Evolutionary conservation across 805 yeast species (phyloP).

Genomic region (Starmerella bombi): DNA sequence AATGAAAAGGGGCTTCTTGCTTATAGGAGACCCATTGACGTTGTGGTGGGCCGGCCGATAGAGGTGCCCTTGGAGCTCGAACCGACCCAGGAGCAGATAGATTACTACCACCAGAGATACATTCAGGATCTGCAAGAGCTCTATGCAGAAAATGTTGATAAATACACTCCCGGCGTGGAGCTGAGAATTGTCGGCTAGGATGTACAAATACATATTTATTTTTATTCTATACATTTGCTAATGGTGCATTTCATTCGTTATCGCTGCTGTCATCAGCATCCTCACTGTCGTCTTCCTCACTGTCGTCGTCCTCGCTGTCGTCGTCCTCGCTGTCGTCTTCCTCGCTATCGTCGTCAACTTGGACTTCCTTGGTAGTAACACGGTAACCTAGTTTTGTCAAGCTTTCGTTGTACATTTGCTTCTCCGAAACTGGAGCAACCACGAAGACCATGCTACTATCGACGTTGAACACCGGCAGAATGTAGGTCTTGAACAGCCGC

Average conservation of each 20-base stretch:
- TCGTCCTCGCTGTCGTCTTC: conserved; percentile 2
- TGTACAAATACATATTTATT: neutral
- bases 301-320: neutral
- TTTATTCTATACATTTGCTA: neutral
- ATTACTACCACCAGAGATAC: conserved; percentile 57
- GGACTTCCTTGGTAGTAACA: conserved; percentile 44
- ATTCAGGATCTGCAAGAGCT: conserved; percentile 47
- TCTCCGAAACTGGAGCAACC: conserved; percentile 59
- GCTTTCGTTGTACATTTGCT: conserved; percentile 34
- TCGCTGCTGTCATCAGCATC: neutral
- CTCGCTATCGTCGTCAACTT: conserved; percentile 19
- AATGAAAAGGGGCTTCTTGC: conserved; percentile 86
- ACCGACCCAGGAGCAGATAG: conserved; percentile 12
- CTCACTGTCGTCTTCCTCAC: neutral
- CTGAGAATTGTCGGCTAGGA: conserved; percentile 15
- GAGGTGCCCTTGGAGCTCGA: conserved; percentile 21
- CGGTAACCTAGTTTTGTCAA: conserved; percentile 46
- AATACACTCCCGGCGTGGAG: conserved; percentile 17
- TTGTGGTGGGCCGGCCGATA: conserved; percentile 40
- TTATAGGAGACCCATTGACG: conserved; percentile 61
- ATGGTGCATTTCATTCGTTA: neutral
- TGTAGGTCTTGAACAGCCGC: conserved; percentile 40
- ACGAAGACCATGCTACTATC: conserved; percentile 47
- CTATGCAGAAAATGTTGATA: conserved; percentile 50
- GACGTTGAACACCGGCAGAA: conserved; percentile 50